phyloP scores from a whole-genome alignment of 1,139 yeast genomes.

The Yamadazyma aaseri region DNA sequence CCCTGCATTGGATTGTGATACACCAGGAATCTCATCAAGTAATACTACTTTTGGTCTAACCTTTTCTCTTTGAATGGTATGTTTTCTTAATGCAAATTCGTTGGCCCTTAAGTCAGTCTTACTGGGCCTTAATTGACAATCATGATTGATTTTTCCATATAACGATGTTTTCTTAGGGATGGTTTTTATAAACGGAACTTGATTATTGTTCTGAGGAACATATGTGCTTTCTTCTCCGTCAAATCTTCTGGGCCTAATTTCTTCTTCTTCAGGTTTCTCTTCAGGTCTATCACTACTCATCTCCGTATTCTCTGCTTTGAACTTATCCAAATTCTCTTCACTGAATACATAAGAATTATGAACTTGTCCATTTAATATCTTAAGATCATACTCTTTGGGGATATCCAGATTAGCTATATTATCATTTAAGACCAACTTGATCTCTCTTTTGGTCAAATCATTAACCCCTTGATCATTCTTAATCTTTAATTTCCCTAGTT shows the following conservation, averaged over 20 bases:
- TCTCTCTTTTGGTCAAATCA: constrained; percentile 45
- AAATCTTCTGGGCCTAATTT: constrained; percentile 8
- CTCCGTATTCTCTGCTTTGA: constrained; percentile 45
- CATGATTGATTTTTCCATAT: constrained; percentile 88
- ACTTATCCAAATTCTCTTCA: constrained; percentile 76
- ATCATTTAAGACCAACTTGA: constrained; percentile 56
- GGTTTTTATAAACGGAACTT: constrained; percentile 72
- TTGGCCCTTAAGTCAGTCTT: constrained; percentile 68
- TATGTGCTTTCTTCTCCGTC: constrained; percentile 1
- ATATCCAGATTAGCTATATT: constrained; percentile 38
- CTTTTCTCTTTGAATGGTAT: constrained; percentile 42
- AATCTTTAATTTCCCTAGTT: constrained; percentile 79
- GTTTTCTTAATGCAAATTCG: constrained; percentile 46
- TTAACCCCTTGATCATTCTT: constrained; percentile 36
- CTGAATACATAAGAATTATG: constrained; percentile 87
- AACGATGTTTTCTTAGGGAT: constrained; percentile 84
- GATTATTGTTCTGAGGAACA: constrained; percentile 35
- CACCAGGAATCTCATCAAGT: constrained; percentile 83
- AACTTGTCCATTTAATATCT: constrained; percentile 74
- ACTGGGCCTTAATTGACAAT: constrained; percentile 84
- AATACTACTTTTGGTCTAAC: constrained; percentile 73
- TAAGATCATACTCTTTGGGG: constrained; percentile 83
- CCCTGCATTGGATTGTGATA: constrained; percentile 80
- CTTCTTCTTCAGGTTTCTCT: constrained; percentile 19
- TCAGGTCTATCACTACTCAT: constrained; percentile 15